Evolutionary conservation across 805 yeast genomes (phyloP), one percentile per base, ranked within the genome.

Genomic region (Schwanniomyces vanrijiae): DNA sequence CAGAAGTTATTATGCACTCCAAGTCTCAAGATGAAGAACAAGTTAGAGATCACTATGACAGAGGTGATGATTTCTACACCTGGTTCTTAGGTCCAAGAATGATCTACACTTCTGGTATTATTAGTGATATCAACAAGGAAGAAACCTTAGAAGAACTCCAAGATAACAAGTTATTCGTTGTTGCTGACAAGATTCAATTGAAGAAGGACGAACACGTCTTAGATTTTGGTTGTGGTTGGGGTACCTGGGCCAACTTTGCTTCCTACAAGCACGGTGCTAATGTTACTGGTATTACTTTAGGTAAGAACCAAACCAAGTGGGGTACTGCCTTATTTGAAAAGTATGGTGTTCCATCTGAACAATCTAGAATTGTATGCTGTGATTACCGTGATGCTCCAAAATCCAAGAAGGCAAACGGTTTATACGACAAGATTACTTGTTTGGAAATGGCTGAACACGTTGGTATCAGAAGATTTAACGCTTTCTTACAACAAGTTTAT

Each of bases 391-490:
- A 90, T 65, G 79, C 96, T 37, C 97, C 96, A 43, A 85, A 90
- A 46, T 77, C 78, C 34, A 50, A 58, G 21, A 72, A 70, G 56
- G 54, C 61, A 25, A 66, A 56, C 50, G 77, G 73, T 45, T 71
- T 71, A 62, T 90, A 90, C 73, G 82, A 90, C 75, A 88, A 89
- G 68, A 90, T 90, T 63, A 86, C 96, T 33, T 88, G 95, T 71
- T 76, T 90, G 64, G 96, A 90, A 76, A 90, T 90, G 97, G 90
- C 96, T 28, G 97, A 90, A 77, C 97, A 90, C 66, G 97, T 90
- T 62, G 97, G 97, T 64, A 86, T 90, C 58, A 82, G 96, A 68
- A 84, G 90, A 63, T 87, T 90, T 55, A 72, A 82, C 43, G 59
- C 85, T 18, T 90, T 90, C 76, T 75, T 90, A 65, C 71, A 75